A percentile compares a stretch with the other conserved stretches of the same genome.
Conservation (phyloP, 345 rosid genomes). For the Lenwebbia sp. region DNA sequence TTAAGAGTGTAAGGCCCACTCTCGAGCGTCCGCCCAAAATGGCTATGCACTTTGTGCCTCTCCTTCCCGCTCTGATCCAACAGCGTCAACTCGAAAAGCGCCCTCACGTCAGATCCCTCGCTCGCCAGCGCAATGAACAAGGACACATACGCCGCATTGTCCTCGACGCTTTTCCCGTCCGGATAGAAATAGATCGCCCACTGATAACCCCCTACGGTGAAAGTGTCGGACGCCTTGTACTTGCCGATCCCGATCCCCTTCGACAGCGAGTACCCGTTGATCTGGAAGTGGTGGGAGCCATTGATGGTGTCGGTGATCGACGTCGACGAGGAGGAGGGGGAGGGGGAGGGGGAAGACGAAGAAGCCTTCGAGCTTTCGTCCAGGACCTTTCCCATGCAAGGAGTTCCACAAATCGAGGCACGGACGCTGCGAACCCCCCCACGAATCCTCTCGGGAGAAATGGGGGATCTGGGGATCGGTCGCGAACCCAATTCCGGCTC, state of each 20-base stretch:
- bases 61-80: slow-evolving; percentile 73
- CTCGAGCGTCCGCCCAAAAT: slow-evolving; percentile 66
- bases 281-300: slow-evolving; percentile 59
- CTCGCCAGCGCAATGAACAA: slow-evolving; percentile 62
- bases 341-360: slow-evolving; percentile 9
- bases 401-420: background rate
- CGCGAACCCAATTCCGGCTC: background rate
- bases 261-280: slow-evolving; percentile 50
- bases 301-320: slow-evolving; percentile 60
- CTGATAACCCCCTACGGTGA: slow-evolving; percentile 53
- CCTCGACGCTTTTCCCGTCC: slow-evolving; percentile 72
- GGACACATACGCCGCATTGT: slow-evolving; percentile 48
- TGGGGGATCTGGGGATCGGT: background rate
- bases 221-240: slow-evolving; percentile 49
- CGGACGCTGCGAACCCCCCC: background rate
- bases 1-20: slow-evolving; percentile 60
- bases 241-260: slow-evolving; percentile 65
- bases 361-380: slow-evolving; percentile 14
- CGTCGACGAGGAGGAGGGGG: slow-evolving; percentile 30
- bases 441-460: background rate
- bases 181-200: slow-evolving; percentile 81
- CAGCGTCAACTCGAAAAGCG: slow-evolving; percentile 59
- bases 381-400: slow-evolving; percentile 30
- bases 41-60: slow-evolving; percentile 64
- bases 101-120: slow-evolving; percentile 66